Evolutionary conservation across 768 basidiomycete genomes (phyloP).

Genomic region (Xerocomellus chrysenteron): DNA sequence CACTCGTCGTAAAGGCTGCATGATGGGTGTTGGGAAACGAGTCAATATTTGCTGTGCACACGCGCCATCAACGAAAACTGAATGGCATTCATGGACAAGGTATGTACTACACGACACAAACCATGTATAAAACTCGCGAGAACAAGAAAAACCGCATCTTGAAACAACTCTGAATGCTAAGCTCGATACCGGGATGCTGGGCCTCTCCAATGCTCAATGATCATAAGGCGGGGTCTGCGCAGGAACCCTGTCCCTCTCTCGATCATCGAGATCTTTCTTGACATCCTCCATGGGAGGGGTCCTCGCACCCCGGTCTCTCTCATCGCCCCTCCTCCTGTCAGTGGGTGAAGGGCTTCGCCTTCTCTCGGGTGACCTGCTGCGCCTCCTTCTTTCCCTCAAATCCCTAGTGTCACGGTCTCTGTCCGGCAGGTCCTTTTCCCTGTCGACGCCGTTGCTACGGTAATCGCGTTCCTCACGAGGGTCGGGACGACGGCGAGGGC

Average conservation of each 20-base stretch:
- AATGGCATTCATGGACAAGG: constrained; percentile 18
- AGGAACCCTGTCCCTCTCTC: constrained; percentile 49
- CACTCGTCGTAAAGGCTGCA: constrained; percentile 25
- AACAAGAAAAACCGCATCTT: neutral
- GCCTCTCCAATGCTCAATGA: constrained; percentile 32
- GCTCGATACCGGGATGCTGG: neutral
- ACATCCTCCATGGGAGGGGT: constrained; percentile 48
- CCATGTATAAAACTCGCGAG: neutral
- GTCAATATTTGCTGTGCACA: neutral
- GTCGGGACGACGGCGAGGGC: constrained; percentile 47
- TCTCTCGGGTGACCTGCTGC: constrained; percentile 50
- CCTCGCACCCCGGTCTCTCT: constrained; percentile 48
- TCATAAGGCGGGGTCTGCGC: constrained; percentile 62
- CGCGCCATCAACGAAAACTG: neutral
- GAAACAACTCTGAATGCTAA: constrained; percentile 3
- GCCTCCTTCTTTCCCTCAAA: constrained; percentile 45
- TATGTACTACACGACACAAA: constrained; percentile 20
- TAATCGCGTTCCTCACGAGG: constrained; percentile 40
- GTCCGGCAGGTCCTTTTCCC: constrained; percentile 32
- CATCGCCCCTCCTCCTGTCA: constrained; percentile 41
- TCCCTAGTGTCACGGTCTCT: constrained; percentile 40
- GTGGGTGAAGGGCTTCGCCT: constrained; percentile 45
- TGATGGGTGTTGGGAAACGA: constrained; percentile 14
- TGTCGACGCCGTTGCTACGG: constrained; percentile 38
- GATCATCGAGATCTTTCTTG: constrained; percentile 44